These are phyloP conservation scores for Penicillium sp. DNA, from an alignment of 2,329 filamentous ascomycete genomes.

Conservation along the genomic window DNA sequence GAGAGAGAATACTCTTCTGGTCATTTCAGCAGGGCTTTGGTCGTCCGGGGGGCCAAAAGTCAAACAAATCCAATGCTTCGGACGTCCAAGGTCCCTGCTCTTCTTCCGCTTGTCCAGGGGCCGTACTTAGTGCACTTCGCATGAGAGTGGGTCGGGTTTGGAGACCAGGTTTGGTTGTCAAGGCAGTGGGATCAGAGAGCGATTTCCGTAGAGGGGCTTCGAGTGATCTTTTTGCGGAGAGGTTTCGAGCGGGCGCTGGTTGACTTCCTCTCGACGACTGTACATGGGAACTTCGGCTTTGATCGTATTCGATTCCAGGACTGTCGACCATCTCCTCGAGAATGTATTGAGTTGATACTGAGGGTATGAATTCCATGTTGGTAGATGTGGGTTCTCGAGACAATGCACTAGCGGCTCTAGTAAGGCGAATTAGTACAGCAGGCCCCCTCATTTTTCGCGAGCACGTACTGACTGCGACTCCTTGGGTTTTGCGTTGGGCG, in stretches of 20 bases:
- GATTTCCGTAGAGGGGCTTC: slow-evolving; percentile 35
- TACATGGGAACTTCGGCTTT: not conserved
- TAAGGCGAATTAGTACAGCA: slow-evolving; percentile 13
- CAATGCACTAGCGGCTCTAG: slow-evolving; percentile 3
- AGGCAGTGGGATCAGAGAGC: slow-evolving; percentile 38
- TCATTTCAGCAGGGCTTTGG: slow-evolving; percentile 34
- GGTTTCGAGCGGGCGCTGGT: slow-evolving; percentile 2
- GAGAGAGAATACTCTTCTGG: not conserved
- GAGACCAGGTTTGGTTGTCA: slow-evolving; percentile 23
- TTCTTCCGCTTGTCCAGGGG: slow-evolving; percentile 18
- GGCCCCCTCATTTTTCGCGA: not conserved
- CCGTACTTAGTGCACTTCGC: slow-evolving; percentile 22
- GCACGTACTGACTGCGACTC: slow-evolving; percentile 37
- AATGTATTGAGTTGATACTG: slow-evolving; percentile 33
- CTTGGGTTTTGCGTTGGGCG: slow-evolving; percentile 9
- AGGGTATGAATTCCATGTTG: slow-evolving; percentile 32
- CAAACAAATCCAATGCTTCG: slow-evolving; percentile 48
- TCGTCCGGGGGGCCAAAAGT: slow-evolving; percentile 48
- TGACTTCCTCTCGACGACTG: not conserved
- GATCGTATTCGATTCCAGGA: slow-evolving; percentile 1
- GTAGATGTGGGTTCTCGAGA: slow-evolving; percentile 9
- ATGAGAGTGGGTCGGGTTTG: slow-evolving; percentile 19
- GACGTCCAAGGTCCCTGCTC: slow-evolving; percentile 47
- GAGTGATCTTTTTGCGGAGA: slow-evolving; percentile 9
- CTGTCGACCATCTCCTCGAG: slow-evolving; percentile 30